These are phyloP conservation scores for Dioscorea dumetorum DNA, from an alignment of 106 monocot genomes.

Conservation along the genomic window DNA sequence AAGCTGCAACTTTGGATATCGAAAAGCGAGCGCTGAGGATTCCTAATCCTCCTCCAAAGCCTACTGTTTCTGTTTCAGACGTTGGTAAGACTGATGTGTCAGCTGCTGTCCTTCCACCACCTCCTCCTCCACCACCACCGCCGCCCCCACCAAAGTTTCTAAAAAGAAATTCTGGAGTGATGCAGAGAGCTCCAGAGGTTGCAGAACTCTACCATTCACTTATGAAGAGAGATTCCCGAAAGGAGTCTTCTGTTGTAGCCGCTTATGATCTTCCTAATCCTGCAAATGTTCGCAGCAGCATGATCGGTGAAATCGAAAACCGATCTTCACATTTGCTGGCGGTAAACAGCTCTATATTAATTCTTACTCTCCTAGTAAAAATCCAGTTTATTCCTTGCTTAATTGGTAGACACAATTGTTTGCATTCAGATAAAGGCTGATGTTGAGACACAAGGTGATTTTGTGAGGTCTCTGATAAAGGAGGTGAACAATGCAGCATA, in stretches of 20 bases:
- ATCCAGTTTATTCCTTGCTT: no score
- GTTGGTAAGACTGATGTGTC: slow-evolving; percentile 18
- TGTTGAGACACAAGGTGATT: slow-evolving; percentile 90
- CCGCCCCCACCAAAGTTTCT: slow-evolving; percentile 56
- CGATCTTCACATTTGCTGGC: slow-evolving; percentile 83
- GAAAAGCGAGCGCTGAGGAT: slow-evolving; percentile 74
- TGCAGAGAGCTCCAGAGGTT: slow-evolving; percentile 88
- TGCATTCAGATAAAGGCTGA: slow-evolving; percentile 75
- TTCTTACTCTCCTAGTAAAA: background rate
- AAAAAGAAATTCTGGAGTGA: slow-evolving; percentile 27
- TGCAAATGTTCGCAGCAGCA: slow-evolving; percentile 86
- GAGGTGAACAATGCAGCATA: slow-evolving; percentile 81
- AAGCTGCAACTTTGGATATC: slow-evolving; percentile 29
- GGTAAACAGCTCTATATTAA: slow-evolving; percentile 23
- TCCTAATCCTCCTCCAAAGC: slow-evolving; percentile 87
- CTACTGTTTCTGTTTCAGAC: slow-evolving; percentile 33
- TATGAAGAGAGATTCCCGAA: slow-evolving; percentile 84
- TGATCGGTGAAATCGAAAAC: slow-evolving; percentile 97
- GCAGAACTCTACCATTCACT: slow-evolving; percentile 91
- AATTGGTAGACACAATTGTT: background rate
- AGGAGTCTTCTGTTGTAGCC: slow-evolving; percentile 42
- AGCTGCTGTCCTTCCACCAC: slow-evolving; percentile 37
- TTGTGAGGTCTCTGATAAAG: slow-evolving; percentile 83
- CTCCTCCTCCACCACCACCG: slow-evolving; percentile 38
- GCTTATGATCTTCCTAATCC: slow-evolving; percentile 48